phyloP scores from a whole-genome alignment of 2,329 filamentous ascomycete species.

The Nemania abortiva region DNA sequence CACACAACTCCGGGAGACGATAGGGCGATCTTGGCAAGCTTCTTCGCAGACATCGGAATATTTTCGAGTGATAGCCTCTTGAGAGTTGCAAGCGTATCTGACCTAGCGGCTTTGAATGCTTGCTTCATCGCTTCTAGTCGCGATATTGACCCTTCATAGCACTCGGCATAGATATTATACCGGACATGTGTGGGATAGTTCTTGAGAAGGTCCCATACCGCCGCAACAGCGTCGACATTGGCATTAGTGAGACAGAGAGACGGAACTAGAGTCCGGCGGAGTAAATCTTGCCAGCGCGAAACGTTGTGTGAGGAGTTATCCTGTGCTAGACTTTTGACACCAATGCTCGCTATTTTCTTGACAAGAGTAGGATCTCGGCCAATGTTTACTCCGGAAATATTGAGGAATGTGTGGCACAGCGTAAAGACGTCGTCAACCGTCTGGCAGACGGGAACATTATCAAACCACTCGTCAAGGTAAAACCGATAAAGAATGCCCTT shows the following conservation, averaged over 20 bases:
- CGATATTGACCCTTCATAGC: constrained; percentile 85
- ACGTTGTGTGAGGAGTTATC: constrained; percentile 78
- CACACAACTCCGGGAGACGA: constrained; percentile 93
- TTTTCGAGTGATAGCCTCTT: constrained; percentile 93
- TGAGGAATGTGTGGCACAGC: constrained; percentile 85
- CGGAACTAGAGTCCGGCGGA: constrained; percentile 86
- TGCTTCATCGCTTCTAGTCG: constrained; percentile 80
- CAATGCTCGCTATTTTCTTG: constrained; percentile 87
- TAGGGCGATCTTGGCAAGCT: constrained; percentile 91
- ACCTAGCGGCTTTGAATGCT: constrained; percentile 80
- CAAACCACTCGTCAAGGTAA: constrained; percentile 97
- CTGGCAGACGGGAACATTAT: constrained; percentile 93
- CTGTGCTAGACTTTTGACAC: constrained; percentile 76
- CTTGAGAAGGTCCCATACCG: constrained; percentile 86
- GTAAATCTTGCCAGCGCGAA: constrained; percentile 85
- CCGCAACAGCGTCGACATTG: constrained; percentile 86
- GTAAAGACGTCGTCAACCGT: constrained; percentile 90
- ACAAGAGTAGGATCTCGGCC: constrained; percentile 84
- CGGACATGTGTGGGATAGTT: constrained; percentile 80
- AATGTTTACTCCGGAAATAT: constrained; percentile 88
- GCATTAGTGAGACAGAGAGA: constrained; percentile 86
- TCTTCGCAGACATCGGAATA: constrained; percentile 84
- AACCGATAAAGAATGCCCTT: constrained; percentile 87
- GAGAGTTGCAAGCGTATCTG: constrained; percentile 86
- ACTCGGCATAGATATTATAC: constrained; percentile 93